A percentile compares a stretch with the other conserved stretches of the same genome.
phyloP scores from a whole-genome alignment of 352 stramenopile species.

The Pythium brachiatum region DNA sequence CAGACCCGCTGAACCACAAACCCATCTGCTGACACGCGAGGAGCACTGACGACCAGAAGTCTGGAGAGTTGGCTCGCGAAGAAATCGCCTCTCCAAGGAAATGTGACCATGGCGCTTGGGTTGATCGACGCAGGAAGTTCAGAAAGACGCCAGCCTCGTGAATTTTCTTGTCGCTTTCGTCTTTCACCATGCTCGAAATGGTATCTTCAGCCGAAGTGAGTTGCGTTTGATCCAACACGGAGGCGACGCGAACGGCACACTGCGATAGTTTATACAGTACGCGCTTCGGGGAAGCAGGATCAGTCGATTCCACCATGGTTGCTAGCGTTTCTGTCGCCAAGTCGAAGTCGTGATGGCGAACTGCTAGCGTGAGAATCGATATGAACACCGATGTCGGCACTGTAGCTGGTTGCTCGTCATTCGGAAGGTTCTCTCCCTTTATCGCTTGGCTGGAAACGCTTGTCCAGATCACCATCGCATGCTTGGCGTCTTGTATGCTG shows the following conservation, averaged over 20 bases:
- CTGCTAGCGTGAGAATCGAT: conserved; percentile 31
- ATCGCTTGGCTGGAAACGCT: background rate
- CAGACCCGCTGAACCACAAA: conserved; percentile 33
- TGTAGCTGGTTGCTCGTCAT: background rate
- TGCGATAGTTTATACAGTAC: background rate
- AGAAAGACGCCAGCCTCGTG: background rate
- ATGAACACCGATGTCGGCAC: conserved; percentile 29
- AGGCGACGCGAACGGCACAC: conserved; percentile 2
- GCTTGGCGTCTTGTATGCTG: conserved; percentile 6
- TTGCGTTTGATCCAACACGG: background rate
- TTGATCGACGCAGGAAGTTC: background rate
- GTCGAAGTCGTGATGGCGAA: conserved; percentile 22
- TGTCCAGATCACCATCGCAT: background rate
- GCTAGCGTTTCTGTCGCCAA: conserved; percentile 28
- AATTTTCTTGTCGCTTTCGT: background rate
- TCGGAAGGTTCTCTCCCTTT: background rate
- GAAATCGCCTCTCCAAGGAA: background rate
- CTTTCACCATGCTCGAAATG: no score
- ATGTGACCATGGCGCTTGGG: background rate
- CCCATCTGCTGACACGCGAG: conserved; percentile 32
- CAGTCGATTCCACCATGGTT: background rate
- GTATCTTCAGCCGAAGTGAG: background rate
- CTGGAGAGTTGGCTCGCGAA: background rate
- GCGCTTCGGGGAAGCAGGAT: background rate
- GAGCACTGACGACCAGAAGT: conserved; percentile 24